Percentiles rank a stretch among this genome's conserved stretches.
phyloP scores from a whole-genome alignment of 1,139 yeast genomes.

The Geotrichum cucujoidarum region DNA sequence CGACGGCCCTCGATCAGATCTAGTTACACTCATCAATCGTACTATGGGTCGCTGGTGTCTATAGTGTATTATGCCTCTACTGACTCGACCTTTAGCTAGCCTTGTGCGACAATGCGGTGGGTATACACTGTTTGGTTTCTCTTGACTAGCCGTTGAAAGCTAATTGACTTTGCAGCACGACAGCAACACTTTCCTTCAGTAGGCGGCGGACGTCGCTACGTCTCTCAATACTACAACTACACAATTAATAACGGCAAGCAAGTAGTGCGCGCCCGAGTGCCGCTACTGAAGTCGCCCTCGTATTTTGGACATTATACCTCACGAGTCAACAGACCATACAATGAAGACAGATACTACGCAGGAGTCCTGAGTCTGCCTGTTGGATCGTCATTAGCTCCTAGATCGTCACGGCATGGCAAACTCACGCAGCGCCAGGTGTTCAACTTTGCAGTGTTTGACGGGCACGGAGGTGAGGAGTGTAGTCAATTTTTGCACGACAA shows the following conservation, averaged over 20 bases:
- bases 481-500: slow-evolving; percentile 53
- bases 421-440: slow-evolving; percentile 42
- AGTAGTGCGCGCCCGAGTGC: slow-evolving; percentile 39
- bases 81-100: background rate
- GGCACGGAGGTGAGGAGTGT: slow-evolving; percentile 87
- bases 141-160: no score
- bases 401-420: slow-evolving; percentile 29
- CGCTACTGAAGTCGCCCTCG: slow-evolving; percentile 62
- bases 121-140: no score
- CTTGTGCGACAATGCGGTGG: background rate
- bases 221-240: slow-evolving; percentile 16
- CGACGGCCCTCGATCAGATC: background rate
- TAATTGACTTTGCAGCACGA: background rate
- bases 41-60: background rate
- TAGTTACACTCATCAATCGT: background rate
- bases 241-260: slow-evolving; percentile 9
- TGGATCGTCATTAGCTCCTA: slow-evolving; percentile 38
- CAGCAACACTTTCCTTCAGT: background rate
- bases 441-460: slow-evolving; percentile 77
- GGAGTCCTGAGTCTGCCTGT: slow-evolving; percentile 48
- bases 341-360: slow-evolving; percentile 76
- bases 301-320: slow-evolving; percentile 77
- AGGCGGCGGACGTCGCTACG: slow-evolving; percentile 2
- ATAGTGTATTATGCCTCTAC: slow-evolving; percentile 4
- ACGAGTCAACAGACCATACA: slow-evolving; percentile 68